A percentile compares a stretch with the other conserved stretches of the same genome.
These are phyloP conservation scores for Trichoderma orchidacearum DNA, from an alignment of 495 filamentous ascomycete species.

Conservation along the genomic window DNA sequence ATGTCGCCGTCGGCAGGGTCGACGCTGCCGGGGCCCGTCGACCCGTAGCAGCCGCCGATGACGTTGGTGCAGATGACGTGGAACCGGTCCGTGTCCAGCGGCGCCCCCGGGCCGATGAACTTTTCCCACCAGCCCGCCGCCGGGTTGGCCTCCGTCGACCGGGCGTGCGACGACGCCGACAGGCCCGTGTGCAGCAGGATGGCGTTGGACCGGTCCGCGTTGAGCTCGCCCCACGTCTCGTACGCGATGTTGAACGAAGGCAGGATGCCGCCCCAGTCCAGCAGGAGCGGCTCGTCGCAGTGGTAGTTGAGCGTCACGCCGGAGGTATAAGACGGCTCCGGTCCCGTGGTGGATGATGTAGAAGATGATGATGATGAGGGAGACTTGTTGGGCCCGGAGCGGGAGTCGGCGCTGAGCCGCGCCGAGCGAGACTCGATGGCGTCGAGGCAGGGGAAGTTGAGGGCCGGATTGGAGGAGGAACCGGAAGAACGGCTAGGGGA, in stretches of 20 bases:
- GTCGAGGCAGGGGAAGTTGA: conserved; percentile 93
- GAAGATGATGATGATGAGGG: conserved; percentile 1
- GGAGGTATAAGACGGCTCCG: conserved; percentile 87
- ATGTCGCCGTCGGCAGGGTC: conserved; percentile 79
- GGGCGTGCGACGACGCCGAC: conserved; percentile 90
- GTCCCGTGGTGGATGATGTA: conserved; percentile 36
- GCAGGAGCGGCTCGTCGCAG: conserved; percentile 57
- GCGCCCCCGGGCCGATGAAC: conserved; percentile 83
- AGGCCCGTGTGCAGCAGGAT: conserved; percentile 90
- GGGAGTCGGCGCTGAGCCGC: conserved; percentile 54
- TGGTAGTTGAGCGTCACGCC: conserved; percentile 67
- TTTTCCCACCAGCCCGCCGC: conserved; percentile 98
- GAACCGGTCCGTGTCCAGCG: conserved; percentile 84
- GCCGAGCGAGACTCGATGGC: conserved; percentile 74
- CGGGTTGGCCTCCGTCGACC: conserved; percentile 71
- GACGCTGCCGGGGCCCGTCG: conserved; percentile 75
- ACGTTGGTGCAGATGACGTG: conserved; percentile 95
- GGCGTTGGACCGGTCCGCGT: conserved; percentile 70
- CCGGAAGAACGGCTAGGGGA: not conserved
- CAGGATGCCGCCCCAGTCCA: conserved; percentile 89
- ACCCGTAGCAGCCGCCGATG: conserved; percentile 91
- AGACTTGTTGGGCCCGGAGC: conserved; percentile 5
- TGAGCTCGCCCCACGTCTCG: conserved; percentile 84
- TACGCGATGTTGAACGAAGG: conserved; percentile 82
- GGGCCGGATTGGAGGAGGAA: conserved; percentile 67